Evolutionary conservation across 441 rosid genomes (phyloP).

Genomic region (Eruca vesicaria): DNA sequence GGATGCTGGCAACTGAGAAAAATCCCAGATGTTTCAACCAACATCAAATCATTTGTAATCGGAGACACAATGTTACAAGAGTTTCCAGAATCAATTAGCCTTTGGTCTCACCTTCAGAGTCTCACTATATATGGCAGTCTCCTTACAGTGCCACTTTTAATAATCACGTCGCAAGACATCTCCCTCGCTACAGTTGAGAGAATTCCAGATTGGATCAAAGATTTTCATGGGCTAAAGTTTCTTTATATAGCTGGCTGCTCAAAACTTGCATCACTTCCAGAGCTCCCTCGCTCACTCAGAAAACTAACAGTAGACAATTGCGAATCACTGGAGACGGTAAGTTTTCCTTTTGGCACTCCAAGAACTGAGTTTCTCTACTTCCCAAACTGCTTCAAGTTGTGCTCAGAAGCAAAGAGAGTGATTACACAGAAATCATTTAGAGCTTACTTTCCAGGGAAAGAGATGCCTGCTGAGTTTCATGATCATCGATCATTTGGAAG

Average conservation of each 20-base stretch:
- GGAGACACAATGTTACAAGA: not conserved
- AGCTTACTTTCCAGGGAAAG: no score
- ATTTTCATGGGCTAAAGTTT: not conserved
- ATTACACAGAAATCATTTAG: no score
- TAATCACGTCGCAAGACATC: not conserved
- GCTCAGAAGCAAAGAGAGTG: not conserved
- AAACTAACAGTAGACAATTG: not conserved
- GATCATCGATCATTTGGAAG: not conserved
- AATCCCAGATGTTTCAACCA: not conserved
- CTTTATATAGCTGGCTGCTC: not conserved
- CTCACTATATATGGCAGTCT: not conserved
- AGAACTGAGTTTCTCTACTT: not conserved
- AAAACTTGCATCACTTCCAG: constrained; percentile 11
- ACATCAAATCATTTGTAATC: not conserved
- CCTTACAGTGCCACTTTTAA: not conserved
- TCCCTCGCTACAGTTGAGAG: not conserved
- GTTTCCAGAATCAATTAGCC: not conserved
- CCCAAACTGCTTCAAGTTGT: constrained; percentile 2
- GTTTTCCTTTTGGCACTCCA: not conserved
- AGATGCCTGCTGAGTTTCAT: no score
- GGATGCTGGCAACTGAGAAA: not conserved
- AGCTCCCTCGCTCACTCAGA: constrained; percentile 11
- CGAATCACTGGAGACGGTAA: constrained; percentile 2
- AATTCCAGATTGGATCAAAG: constrained; percentile 14
- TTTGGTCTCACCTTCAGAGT: not conserved